phyloP scores from a whole-genome alignment of 164 flowering plant species.

The Stephania japonica region DNA sequence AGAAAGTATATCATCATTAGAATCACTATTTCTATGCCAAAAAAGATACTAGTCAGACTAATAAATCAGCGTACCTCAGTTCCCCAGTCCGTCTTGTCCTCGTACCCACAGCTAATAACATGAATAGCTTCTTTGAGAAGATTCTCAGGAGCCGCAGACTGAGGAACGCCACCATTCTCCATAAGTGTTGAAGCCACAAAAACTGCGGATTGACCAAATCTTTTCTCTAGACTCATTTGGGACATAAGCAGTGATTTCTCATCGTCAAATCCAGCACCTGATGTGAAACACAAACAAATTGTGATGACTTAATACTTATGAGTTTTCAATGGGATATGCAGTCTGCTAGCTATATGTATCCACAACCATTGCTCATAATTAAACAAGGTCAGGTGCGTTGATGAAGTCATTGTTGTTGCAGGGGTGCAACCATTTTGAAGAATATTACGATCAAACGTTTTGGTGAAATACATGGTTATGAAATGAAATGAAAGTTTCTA shows the following conservation, averaged over 20 bases:
- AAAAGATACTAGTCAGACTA: neutral
- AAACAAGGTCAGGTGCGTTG: neutral
- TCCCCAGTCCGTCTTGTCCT: constrained; percentile 88
- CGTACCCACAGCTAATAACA: constrained; percentile 88
- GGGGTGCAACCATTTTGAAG: too few relatives aligned
- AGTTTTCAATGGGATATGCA: neutral
- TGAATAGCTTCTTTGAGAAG: constrained; percentile 89
- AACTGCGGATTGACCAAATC: constrained; percentile 81
- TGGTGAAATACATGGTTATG: neutral
- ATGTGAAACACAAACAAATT: neutral
- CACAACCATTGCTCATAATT: neutral
- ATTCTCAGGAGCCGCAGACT: constrained; percentile 68
- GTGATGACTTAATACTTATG: neutral
- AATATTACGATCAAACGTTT: too few relatives aligned
- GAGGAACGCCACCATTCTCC: constrained; percentile 92
- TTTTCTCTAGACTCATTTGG: constrained; percentile 73
- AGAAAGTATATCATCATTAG: too few relatives aligned
- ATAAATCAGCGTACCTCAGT: constrained; percentile 39
- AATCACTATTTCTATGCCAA: too few relatives aligned
- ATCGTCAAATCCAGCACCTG: constrained; percentile 15
- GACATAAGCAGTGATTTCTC: constrained; percentile 77
- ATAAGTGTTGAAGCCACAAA: constrained; percentile 87
- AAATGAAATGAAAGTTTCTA: too few relatives aligned
- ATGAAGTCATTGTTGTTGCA: too few relatives aligned
- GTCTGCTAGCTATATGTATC: neutral